Evolutionary conservation across 805 yeast genomes (phyloP), one percentile per base, ranked within the genome.

Genomic region (Wickerhamiella azymoides): DNA sequence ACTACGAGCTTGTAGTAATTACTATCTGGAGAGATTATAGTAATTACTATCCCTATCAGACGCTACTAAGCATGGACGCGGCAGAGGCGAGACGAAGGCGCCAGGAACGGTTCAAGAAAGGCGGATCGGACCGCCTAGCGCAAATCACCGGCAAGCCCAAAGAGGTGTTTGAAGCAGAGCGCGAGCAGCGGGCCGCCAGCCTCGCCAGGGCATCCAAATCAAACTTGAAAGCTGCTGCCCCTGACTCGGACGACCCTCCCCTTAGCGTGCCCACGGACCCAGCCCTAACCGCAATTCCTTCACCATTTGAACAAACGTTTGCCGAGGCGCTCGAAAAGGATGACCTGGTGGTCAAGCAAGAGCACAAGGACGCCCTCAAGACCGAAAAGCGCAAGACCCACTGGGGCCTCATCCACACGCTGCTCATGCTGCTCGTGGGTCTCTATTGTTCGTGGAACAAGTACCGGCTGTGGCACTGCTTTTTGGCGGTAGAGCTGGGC

Each of bases 41-140:
- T 21, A 21, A 21, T 21, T 21, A 21, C 24, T 10, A 36, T n/a
- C n/a, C n/a, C n/a, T n/a, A n/a, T n/a, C n/a, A n/a, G n/a, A n/a
- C n/a, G n/a, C n/a, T n/a, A n/a, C n/a, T 18, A 24, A 28, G 16
- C 40, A 44, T 37, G 39, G 47, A 39, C 27, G 49, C 47, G 16
- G 17, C 16, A 39, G 47, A 18, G n/a, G 58, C 55, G 40, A 50
- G 58, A 38, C 64, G 57, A 47, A 45, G 60, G 32, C 58, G 66
- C 18, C 59, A 56, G 52, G 60, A 58, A n/a, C 50, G 58, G 14
- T 56, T 62, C 40, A 47, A 47, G 17, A 57, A 54, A n/a, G 51
- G 53, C 7, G 62, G 60, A 9, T 49, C 57, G 5, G 49, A 47
- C 43, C 49, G 66, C 9, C 52, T 61, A 33, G 57, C 60, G 11